Evolutionary conservation across 345 rosid species (phyloP).

Genomic region (Moringa oleifera): DNA sequence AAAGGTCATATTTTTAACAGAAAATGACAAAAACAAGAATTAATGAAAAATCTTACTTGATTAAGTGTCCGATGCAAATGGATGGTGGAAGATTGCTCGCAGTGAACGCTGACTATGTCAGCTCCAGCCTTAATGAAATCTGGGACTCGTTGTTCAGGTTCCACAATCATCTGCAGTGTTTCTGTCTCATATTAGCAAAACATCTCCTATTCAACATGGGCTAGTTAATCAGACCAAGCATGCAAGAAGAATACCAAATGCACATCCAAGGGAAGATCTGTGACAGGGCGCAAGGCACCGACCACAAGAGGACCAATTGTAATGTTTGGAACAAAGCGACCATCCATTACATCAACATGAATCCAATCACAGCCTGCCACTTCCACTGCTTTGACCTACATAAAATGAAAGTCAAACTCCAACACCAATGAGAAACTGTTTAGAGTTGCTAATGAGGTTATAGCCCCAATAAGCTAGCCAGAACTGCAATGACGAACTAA

Average conservation of each 20-base stretch:
- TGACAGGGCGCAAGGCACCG: slow-evolving; percentile 89
- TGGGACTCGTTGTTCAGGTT: slow-evolving; percentile 87
- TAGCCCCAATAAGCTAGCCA: background rate
- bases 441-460: background rate
- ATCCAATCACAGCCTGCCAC: slow-evolving; percentile 96
- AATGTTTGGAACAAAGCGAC: slow-evolving; percentile 97
- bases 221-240: background rate
- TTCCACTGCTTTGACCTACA: slow-evolving; percentile 88
- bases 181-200: slow-evolving; percentile 13
- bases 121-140: slow-evolving; percentile 99
- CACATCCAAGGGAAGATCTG: slow-evolving; percentile 95
- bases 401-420: slow-evolving; percentile 19
- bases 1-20: background rate
- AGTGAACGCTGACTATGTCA: slow-evolving; percentile 93
- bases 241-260: slow-evolving; percentile 59
- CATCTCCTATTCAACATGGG: background rate
- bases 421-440: background rate
- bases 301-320: slow-evolving; percentile 97
- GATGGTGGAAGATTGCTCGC: slow-evolving; percentile 91
- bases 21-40: slow-evolving; percentile 3
- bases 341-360: slow-evolving; percentile 98
- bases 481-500: slow-evolving; percentile 1
- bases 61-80: slow-evolving; percentile 90
- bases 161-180: slow-evolving; percentile 80
- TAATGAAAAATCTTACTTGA: slow-evolving; percentile 39